Conservation (phyloP, 2,329 filamentous ascomycete species). For the Cladosporium velox region DNA sequence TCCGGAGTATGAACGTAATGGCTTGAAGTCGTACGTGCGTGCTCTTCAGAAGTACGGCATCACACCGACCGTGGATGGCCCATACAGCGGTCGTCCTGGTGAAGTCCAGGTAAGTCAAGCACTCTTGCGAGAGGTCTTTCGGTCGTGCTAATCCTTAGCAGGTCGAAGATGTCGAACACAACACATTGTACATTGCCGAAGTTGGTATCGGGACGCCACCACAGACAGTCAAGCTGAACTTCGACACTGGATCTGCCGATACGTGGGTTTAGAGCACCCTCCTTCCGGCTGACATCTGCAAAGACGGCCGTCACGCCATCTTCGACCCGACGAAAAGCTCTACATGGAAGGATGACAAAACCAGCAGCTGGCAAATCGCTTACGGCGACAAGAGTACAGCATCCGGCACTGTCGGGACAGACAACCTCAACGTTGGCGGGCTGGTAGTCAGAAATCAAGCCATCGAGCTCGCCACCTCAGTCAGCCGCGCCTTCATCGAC, state of each 20-base stretch:
- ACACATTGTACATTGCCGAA: constrained; percentile 64
- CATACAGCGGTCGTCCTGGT: constrained; percentile 31
- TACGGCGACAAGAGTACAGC: constrained; percentile 71
- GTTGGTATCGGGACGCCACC: constrained; percentile 66
- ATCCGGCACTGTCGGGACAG: constrained; percentile 65
- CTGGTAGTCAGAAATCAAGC: constrained; percentile 62
- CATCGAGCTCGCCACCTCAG: constrained; percentile 62
- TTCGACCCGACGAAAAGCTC: constrained; percentile 64
- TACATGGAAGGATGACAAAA: constrained; percentile 50
- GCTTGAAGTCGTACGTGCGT: constrained; percentile 33
- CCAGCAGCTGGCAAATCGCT: constrained; percentile 63
- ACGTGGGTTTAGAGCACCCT: constrained; percentile 54
- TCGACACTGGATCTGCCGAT: constrained; percentile 72
- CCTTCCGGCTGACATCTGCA: constrained; percentile 29
- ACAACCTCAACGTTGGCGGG: constrained; percentile 63
- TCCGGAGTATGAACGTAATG: constrained; percentile 33
- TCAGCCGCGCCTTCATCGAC: constrained; percentile 60
- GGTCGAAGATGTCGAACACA: constrained; percentile 65
- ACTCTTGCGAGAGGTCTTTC: too few relatives aligned
- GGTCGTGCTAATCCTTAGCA: not conserved
- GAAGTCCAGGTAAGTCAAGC: constrained; percentile 1
- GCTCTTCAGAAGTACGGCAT: constrained; percentile 49
- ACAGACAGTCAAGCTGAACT: constrained; percentile 56
- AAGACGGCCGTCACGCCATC: constrained; percentile 51
- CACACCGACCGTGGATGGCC: constrained; percentile 62